Base-by-base conservation (phyloP, 2,329 filamentous ascomycete genomes). In the Penicillium fuscoglaucum region DNA sequence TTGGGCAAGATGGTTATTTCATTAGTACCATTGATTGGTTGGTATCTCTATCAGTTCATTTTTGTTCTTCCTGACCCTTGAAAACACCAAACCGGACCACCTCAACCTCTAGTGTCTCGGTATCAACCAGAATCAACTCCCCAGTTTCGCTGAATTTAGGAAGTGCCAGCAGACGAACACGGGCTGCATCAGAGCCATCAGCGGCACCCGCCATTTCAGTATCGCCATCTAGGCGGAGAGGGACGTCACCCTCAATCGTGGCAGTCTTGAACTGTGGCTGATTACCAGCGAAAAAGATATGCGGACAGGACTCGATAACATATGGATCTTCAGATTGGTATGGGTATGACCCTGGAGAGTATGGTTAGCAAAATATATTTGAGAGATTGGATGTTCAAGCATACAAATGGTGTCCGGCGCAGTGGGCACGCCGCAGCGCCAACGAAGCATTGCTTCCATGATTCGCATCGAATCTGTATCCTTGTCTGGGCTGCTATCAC, bases 281-380 rank as follows among this genome's bases (percentile, higher is more conserved):
- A 67, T 90, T 92, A 17, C 93, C 93, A 1, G 90, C 89, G 72
- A 99, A 91, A 78, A 91, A 98, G 33, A 99, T 80, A 70, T 99
- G 93, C 2, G 95, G 95, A 62, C 91, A 96, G 19, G 87, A 80
- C 62, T 88, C 85, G 68, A 99, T 82, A 44, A 98, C 89, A 70
- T 98, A 96, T 0, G 91, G 92, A 70, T 99, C 96, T 50, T 91
- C 85, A 19, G 95, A 90, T 75, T 98, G 93, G 76, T 96, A 99
- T 0, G 95, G 95, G 71, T 98, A 99, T 70, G 90, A 93, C 90
- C 91, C 91, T 93, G 60, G 17, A 24, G 29, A 26, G 2, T 8
- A 40, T 57, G 33, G 46, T 71, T 57, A 67, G 60, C 48, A 54
- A 45, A 13, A 15, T 8, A 6, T 17, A 24, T 24, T 1, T 13